These are phyloP conservation scores for Pleodorina starrii DNA, from an alignment of 139 green algal species.

Conservation along the genomic window DNA sequence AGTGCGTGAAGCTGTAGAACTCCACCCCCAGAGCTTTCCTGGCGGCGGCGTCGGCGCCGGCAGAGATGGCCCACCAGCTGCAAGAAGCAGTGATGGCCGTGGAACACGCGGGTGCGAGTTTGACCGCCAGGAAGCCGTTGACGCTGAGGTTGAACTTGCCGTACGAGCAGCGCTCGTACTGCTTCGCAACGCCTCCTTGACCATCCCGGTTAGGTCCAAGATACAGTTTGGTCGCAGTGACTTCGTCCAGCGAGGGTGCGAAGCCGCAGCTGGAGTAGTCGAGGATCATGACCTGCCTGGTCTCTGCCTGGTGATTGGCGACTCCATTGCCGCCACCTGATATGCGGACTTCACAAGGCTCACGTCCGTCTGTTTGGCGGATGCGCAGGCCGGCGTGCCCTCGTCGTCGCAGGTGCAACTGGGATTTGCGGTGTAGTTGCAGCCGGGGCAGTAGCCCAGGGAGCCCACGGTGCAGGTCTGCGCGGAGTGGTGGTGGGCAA, in stretches of 20 bases:
- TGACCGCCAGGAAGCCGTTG: not conserved
- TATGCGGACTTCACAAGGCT: not conserved
- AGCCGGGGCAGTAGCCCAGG: not conserved
- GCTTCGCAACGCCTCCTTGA: not conserved
- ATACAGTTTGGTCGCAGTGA: not conserved
- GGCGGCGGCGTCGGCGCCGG: not conserved
- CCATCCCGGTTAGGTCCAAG: not conserved
- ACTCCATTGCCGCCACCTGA: not conserved
- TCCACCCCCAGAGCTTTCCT: not conserved
- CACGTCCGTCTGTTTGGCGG: not conserved
- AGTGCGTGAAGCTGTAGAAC: conserved; percentile 1
- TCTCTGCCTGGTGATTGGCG: not conserved
- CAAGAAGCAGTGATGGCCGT: not conserved
- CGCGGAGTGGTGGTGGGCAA: too few relatives aligned
- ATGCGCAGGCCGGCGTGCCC: not conserved
- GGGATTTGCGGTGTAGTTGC: not conserved
- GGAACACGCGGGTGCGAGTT: not conserved
- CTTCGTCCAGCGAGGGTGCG: not conserved
- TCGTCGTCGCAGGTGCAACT: not conserved
- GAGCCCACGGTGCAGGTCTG: not conserved
- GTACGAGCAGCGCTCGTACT: conserved; percentile 8
- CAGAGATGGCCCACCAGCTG: not conserved
- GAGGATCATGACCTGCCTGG: not conserved
- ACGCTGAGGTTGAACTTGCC: not conserved
- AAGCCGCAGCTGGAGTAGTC: conserved; percentile 10